Base-by-base conservation (phyloP, 768 basidiomycete species). In the Cubamyces sp. region DNA sequence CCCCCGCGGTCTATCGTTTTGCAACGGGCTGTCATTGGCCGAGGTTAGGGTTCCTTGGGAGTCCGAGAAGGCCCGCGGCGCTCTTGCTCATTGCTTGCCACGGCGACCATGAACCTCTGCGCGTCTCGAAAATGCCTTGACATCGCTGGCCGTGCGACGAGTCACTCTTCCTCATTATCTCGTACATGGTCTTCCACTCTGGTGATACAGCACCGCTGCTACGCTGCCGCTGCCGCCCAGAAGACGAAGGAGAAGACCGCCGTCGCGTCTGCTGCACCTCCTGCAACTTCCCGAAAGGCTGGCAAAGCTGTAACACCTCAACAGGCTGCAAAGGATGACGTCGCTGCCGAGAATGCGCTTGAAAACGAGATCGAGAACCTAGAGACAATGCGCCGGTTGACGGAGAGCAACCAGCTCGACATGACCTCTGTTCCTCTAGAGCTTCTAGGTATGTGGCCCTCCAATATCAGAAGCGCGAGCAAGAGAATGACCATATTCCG, bases 81-180 rank as follows among this genome's bases (percentile, higher is more conserved):
- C 45, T 21, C 25, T 26, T 59, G 45, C 53, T 54, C 63, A 26
- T 39, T 61, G 60, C 52, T 34, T 42, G 50, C 41, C 56, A 53
- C 60, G 49, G 55, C 47, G 56, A 61, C 58, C 55, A 64, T 67
- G 66, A 41, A 55, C 48, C 56, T 61, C 25, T 21, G 39, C 15
- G 26, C 61, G 41, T 45, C 54, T 18, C 61, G 57, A 34, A 59
- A 26, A 66, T 66, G 65, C 45, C 54, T 66, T 45, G 61, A 66
- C 61, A 51, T 57, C 25, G 56, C 45, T 47, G 39, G 62, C 21
- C 56, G 52, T 19, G 41, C 37, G 9, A 42, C 52, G 21, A 49
- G 41, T 12, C 15, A 43, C 47, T 47, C 48, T 56, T 30, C 6
- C 47, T 54, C 48, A 5, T 53, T 56, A 1, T 58, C 60, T 23